A percentile compares a stretch with the other conserved stretches of the same genome.
Evolutionary conservation across 1,139 yeast species (phyloP).

Genomic region (Suhomyces bolitotheri): DNA sequence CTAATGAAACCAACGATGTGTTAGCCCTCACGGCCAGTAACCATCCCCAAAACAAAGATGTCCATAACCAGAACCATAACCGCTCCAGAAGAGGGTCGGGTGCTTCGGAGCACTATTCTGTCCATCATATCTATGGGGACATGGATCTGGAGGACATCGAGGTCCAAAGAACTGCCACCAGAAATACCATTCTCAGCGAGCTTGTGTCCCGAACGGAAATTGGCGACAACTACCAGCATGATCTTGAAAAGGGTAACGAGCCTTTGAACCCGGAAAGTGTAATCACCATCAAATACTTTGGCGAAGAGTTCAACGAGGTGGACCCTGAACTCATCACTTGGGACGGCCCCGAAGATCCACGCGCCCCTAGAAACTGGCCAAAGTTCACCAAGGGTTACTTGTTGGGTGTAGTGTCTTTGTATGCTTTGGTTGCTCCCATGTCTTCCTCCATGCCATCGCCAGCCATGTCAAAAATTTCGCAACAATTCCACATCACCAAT

Average conservation of each 20-base stretch:
- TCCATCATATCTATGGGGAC: constrained; percentile 39
- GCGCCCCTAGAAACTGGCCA: constrained; percentile 45
- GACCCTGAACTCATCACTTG: constrained; percentile 49
- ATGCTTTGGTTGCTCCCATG: constrained; percentile 49
- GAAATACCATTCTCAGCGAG: constrained; percentile 23
- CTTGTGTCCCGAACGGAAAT: constrained; percentile 19
- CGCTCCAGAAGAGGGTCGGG: constrained; percentile 17
- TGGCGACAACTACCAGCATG: constrained; percentile 13
- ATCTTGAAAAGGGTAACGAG: constrained; percentile 13
- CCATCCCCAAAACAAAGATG: constrained; percentile 1
- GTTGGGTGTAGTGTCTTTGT: constrained; percentile 39
- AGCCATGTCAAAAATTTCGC: constrained; percentile 37
- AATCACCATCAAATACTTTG: constrained; percentile 35
- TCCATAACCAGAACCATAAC: not conserved
- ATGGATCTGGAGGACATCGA: constrained; percentile 24
- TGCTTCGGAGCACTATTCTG: constrained; percentile 24
- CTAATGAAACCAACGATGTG: constrained; percentile 9
- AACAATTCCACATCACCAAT: constrained; percentile 36
- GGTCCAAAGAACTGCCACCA: constrained; percentile 22
- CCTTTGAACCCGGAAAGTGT: constrained; percentile 19
- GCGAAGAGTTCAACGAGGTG: constrained; percentile 37
- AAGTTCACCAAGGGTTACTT: constrained; percentile 27
- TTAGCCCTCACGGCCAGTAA: constrained; percentile 10
- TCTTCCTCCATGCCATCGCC: constrained; percentile 49
- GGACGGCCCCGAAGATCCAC: constrained; percentile 39